Conservation (phyloP, 1,284 basidiomycete genomes). For the Naganishia sp. region DNA sequence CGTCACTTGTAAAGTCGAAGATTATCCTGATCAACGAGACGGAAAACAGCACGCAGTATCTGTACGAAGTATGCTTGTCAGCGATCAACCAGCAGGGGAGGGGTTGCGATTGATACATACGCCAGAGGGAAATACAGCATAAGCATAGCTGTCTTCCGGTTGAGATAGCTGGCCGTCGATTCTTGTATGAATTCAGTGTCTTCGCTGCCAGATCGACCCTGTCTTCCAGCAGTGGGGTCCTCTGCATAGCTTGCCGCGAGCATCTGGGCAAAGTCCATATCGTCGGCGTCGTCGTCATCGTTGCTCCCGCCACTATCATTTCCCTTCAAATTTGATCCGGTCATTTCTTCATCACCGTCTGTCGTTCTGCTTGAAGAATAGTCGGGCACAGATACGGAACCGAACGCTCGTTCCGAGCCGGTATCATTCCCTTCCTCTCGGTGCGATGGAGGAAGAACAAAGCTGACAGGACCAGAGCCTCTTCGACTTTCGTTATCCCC, state of each 20-base stretch:
- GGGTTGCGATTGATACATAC: conserved; percentile 39
- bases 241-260: conserved; percentile 38
- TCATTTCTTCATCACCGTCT: neutral
- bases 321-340: no score
- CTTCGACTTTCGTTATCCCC: conserved; percentile 25
- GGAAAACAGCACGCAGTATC: conserved; percentile 47
- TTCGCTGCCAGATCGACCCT: conserved; percentile 36
- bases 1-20: conserved; percentile 47
- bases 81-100: neutral
- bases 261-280: conserved; percentile 47
- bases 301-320: conserved; percentile 22
- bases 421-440: conserved; percentile 12
- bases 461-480: conserved; percentile 32
- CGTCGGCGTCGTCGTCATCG: conserved; percentile 40
- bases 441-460: conserved; percentile 27
- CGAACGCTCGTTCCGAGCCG: conserved; percentile 7
- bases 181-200: conserved; percentile 50
- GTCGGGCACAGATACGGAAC: neutral
- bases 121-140: conserved; percentile 54
- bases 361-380: neutral
- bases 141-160: conserved; percentile 53
- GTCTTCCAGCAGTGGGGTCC: conserved; percentile 30
- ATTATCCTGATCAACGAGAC: conserved; percentile 53
- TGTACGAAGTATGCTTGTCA: neutral
- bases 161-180: conserved; percentile 53